Percentiles rank a stretch among this genome's conserved stretches.
Conservation (phyloP, 371 early-diverging fungal species). For the Rhizomucor miehei region DNA sequence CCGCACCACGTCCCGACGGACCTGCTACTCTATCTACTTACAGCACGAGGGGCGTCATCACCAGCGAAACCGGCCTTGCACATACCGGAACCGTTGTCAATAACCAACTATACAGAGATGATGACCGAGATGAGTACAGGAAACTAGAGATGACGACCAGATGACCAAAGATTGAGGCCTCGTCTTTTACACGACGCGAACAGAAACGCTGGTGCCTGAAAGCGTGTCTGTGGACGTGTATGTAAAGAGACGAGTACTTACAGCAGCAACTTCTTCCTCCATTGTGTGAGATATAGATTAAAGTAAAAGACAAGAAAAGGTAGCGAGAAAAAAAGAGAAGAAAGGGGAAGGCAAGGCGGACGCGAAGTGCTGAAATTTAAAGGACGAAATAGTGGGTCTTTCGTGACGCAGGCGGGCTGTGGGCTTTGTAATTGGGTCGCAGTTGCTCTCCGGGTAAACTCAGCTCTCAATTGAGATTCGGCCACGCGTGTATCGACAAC, state of each 20-base stretch:
- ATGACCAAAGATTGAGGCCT: conserved; percentile 4
- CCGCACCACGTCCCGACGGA: conserved; percentile 1
- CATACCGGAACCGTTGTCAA: conserved; percentile 99
- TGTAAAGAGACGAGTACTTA: conserved; percentile 45
- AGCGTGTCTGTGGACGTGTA: neutral
- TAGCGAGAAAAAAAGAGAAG: conserved; percentile 20
- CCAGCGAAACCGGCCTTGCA: conserved; percentile 99
- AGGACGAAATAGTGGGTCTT: conserved; percentile 1
- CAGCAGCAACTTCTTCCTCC: conserved; percentile 87
- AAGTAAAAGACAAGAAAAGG: conserved; percentile 11
- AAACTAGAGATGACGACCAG: conserved; percentile 10
- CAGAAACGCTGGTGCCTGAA: neutral
- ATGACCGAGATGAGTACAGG: conserved; percentile 3
- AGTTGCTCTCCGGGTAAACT: conserved; percentile 5
- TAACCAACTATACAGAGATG: conserved; percentile 52
- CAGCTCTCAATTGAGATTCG: conserved; percentile 1
- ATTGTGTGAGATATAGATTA: conserved; percentile 34
- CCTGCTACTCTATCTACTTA: conserved; percentile 52
- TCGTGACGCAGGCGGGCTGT: conserved; percentile 14
- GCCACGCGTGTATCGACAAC: neutral
- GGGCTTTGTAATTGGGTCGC: conserved; percentile 11
- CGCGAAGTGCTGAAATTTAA: conserved; percentile 18
- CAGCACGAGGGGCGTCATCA: conserved; percentile 99
- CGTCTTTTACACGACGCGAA: neutral
- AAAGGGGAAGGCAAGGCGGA: conserved; percentile 16